Base-by-base conservation (phyloP, 2,329 filamentous ascomycete genomes). In the Penicillium sp. region DNA sequence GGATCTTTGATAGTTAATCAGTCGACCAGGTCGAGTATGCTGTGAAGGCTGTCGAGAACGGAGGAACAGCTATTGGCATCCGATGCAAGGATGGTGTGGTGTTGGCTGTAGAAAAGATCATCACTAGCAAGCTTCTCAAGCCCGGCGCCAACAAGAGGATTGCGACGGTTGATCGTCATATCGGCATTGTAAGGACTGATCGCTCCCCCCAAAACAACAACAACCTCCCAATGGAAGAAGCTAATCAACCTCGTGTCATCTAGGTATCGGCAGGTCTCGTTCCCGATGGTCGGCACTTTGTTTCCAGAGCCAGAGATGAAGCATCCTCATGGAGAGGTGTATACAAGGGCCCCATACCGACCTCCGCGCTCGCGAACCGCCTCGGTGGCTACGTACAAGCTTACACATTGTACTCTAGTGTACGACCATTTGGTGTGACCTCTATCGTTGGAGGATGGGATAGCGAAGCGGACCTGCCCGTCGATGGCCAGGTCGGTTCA, bases 11-110 rank as follows among this genome's bases (percentile, higher is more conserved):
- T 7, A 50, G 34, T 60, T 67, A 15, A 67, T 53, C 24, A 4
- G 45, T n/a, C 31, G 15, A 46, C 26, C 64, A 84, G 81, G 85
- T 87, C 75, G 94, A 99, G 82, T 99, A 99, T 75, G 94, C 94
- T 64, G 88, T 95, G 66, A 99, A 99, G 82, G 94, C 94, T 51
- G 94, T 99, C 59, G 94, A 99, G 80, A 97, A 95, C 69, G 94
- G 93, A 63, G 93, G 94, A 70, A 99, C 94, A 50, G 91, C 92
- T 49, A 85, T 99, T 74, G 94, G 94, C 65, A 96, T 99, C 76
- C 85, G 91, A 73, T 96, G 91, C 83, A 96, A 95, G 79, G 91
- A 97, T 74, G 94, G 94, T 60, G 89, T 99, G 48, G 91, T 99
- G 59, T 83, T 99, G 62, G 94, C 94, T 39, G 87, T 96, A 57